Evolutionary conservation across 163 green algal species (phyloP), one percentile per base, ranked within the genome.

Genomic region (Volvox carteri): DNA sequence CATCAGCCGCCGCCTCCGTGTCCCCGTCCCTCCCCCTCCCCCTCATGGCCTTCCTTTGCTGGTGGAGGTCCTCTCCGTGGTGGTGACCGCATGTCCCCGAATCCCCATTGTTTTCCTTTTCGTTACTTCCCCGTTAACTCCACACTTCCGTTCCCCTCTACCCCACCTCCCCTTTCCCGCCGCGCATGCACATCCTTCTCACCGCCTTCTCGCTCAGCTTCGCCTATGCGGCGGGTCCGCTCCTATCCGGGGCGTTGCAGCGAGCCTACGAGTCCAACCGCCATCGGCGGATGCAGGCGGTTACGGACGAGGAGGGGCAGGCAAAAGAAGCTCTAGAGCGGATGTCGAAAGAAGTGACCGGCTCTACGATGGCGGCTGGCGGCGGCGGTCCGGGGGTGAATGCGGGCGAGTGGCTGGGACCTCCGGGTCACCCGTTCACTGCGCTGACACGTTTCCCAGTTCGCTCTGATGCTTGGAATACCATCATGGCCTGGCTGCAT

Each of bases 401-500:
- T 18, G 54, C 1, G 4, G 58, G 14, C 1, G 78, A 86, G 11
- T 86, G 58, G 77, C 4, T 60, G 42, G 79, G 60, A 28, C 79
- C 79, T 3, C 11, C 44, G 30, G 81, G 81, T n/a, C 81, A 88
- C 33, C 81, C 81, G 0, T 80, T 37, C 35, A 8, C 21, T 65
- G 5, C 81, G 30, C 46, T 72, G 25, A 48, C n/a, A 33, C 33
- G 67, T 11, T 88, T 81, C 67, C 81, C 81, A 0, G 21, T 56
- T 3, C 81, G 67, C 0, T 52, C 33, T 23, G 89, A 92, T n/a
- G 89, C 89, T 1, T 87, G 88, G 44, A 75, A 84, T 56, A 92
- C 89, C 1, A 90, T 92, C 35, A 84, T 92, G 78, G 84, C 88
- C 7, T 92, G 89, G 89, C 50, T 92, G 84, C 68, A 92, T 35